Evolutionary conservation across 495 filamentous ascomycete genomes (phyloP).

Genomic region (Cetradonia linearis): DNA sequence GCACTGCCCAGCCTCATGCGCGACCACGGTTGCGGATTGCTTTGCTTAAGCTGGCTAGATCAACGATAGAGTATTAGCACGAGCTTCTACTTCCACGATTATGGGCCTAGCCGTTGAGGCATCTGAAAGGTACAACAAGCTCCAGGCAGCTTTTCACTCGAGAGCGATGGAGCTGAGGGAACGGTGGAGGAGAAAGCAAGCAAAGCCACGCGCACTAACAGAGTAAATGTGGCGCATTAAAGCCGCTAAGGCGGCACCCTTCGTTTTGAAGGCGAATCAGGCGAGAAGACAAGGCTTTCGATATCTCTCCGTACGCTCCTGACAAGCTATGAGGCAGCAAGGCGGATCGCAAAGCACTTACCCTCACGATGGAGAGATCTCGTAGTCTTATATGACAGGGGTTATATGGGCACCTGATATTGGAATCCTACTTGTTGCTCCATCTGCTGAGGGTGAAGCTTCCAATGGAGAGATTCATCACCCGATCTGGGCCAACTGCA

Average conservation of each 20-base stretch:
- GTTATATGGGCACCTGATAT: neutral
- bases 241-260: neutral
- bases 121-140: neutral
- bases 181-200: neutral
- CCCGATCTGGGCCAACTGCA: neutral
- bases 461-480: neutral
- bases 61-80: neutral
- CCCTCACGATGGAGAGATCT: neutral
- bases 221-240: neutral
- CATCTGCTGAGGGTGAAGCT: neutral
- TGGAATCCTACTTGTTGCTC: neutral
- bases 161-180: neutral
- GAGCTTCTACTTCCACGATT: neutral
- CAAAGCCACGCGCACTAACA: neutral
- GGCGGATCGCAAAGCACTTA: neutral
- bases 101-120: neutral
- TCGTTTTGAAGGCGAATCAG: neutral
- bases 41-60: neutral
- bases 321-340: neutral
- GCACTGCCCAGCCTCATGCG: neutral
- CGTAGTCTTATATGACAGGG: neutral
- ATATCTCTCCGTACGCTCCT: neutral
- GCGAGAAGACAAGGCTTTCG: neutral
- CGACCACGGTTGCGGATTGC: neutral
- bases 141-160: neutral